A percentile compares a stretch with the other conserved stretches of the same genome.
phyloP scores from a whole-genome alignment of 2,329 filamentous ascomycete genomes.

The Fusarium sp. region DNA sequence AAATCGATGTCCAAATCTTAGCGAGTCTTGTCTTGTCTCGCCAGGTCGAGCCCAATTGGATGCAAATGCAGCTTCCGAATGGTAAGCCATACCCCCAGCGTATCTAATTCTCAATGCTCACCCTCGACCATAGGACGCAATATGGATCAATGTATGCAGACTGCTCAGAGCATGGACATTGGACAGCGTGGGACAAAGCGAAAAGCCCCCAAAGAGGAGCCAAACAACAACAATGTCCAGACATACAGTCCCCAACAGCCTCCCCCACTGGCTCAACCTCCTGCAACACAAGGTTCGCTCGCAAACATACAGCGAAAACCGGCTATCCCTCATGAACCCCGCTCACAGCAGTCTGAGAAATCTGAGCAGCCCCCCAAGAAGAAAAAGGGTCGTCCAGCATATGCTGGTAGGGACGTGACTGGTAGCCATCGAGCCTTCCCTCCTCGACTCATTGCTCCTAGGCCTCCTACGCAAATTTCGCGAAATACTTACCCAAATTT shows the following conservation, averaged over 20 bases:
- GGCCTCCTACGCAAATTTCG: conserved; percentile 38
- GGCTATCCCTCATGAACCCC: conserved; percentile 18
- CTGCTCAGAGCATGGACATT: conserved; percentile 56
- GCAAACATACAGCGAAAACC: conserved; percentile 47
- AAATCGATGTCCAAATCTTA: conserved; percentile 61
- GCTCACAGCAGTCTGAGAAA: conserved; percentile 12
- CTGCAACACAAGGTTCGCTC: background rate
- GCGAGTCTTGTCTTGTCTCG: conserved; percentile 62
- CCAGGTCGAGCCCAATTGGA: conserved; percentile 60
- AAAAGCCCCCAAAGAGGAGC: conserved; percentile 45
- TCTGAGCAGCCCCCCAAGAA: conserved; percentile 44
- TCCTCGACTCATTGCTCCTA: conserved; percentile 53
- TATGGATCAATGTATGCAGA: conserved; percentile 61
- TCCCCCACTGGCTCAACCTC: conserved; percentile 8
- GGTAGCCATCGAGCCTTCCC: conserved; percentile 51
- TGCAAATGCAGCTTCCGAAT: conserved; percentile 62
- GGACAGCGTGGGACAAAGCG: conserved; percentile 52
- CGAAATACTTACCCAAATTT: conserved; percentile 4
- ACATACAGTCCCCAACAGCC: conserved; percentile 9
- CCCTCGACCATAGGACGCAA: conserved; percentile 58
- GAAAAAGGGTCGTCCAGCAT: conserved; percentile 62
- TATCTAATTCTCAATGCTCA: background rate
- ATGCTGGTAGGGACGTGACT: conserved; percentile 57
- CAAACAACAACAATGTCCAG: conserved; percentile 40
- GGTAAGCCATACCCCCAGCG: conserved; percentile 52